phyloP scores from a whole-genome alignment of 306 rosid species.

The Ziziphus jujuba region DNA sequence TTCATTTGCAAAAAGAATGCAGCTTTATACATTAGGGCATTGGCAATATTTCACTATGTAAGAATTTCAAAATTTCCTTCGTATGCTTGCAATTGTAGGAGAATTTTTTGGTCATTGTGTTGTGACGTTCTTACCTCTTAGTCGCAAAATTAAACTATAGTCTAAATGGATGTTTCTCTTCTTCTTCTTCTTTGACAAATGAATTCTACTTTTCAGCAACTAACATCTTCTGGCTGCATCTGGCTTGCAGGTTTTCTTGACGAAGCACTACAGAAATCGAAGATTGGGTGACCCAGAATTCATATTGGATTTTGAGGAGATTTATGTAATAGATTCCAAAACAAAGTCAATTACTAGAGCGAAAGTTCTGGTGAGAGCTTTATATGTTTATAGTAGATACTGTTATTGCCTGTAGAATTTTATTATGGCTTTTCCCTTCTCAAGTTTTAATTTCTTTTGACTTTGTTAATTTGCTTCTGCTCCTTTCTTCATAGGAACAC shows the following conservation, averaged over 20 bases:
- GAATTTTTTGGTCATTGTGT: background rate
- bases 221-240: conserved; percentile 23
- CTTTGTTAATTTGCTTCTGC: too few species aligned
- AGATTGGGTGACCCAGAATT: conserved; percentile 78
- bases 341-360: conserved; percentile 90
- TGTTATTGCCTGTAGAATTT: too few species aligned
- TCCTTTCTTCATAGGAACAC: too few species aligned
- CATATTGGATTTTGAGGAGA: conserved; percentile 91
- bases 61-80: background rate
- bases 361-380: conserved; percentile 65
- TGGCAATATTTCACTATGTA: background rate
- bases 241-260: conserved; percentile 71
- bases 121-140: background rate
- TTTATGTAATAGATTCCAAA: conserved; percentile 81
- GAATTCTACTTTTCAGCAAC: background rate
- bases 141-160: background rate
- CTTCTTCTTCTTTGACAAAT: background rate
- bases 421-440: too few species aligned
- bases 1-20: background rate
- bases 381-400: background rate
- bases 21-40: background rate
- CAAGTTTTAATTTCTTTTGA: too few species aligned
- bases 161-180: background rate
- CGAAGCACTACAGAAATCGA: conserved; percentile 84
- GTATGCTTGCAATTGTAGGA: background rate